Evolutionary conservation across 2,329 filamentous ascomycete genomes (phyloP), one percentile per base, ranked within the genome.

Genomic region (Xylariales sp.): DNA sequence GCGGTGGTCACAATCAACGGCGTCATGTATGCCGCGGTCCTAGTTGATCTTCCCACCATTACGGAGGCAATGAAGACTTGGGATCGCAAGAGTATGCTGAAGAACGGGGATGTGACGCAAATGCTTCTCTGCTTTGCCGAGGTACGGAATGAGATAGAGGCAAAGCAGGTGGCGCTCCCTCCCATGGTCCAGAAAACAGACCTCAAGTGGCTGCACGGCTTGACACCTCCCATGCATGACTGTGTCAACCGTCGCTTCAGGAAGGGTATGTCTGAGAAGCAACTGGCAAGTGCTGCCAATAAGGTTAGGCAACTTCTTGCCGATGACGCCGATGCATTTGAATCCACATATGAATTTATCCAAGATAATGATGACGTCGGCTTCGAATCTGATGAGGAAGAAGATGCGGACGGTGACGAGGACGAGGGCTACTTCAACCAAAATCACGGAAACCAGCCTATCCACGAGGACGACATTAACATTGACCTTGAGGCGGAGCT

Each of bases 11-110:
- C 71, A 4, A 74, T 95, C 43, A 78, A 81, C 44, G 81, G 81
- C 5, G 75, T 78, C 36, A 70, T 76, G 33, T 95, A 88, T 56
- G 89, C 86, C 1, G 88, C 85, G 17, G 77, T 83, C 15, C 70
- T 95, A 58, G 82, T 95, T 7, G 88, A 94, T 51, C 65, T 95
- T 21, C 89, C 89, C 1, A 93, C 86, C 42, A 86, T 95, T 41
- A 82, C 90, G 5, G 89, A 95, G 57, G 84, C 82, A 6, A 89
- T 93, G 84, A 95, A 95, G 69, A 90, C 85, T 42, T 95, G 88
- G 86, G 89, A 95, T 57, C 83, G 83, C 54, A 88, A 86, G 54
- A 77, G 82, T 14, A 88, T 90, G 70, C 88, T 90, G 69, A 95
- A 95, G 65, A 85, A 86, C 7, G 85, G 86, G 21, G 89, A 95